phyloP scores from a whole-genome alignment of 495 filamentous ascomycete genomes.

The Aspergillus bertholletiae region DNA sequence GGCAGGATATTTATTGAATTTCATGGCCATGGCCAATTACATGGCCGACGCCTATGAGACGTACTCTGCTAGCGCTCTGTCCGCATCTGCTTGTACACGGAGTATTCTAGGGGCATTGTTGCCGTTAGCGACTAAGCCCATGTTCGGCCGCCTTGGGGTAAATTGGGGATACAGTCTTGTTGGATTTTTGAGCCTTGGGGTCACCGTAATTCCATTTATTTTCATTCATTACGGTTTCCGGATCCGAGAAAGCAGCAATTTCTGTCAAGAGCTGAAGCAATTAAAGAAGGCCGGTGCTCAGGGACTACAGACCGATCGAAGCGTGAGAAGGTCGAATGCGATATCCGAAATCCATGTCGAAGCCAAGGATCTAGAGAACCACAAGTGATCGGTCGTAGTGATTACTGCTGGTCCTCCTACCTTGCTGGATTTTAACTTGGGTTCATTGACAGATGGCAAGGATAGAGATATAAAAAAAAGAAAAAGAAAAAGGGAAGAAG shows the following conservation, averaged over 20 bases:
- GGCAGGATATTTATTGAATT: slow-evolving; percentile 39
- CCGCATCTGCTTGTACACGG: slow-evolving; percentile 36
- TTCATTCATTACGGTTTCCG: slow-evolving; percentile 35
- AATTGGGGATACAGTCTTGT: slow-evolving; percentile 42
- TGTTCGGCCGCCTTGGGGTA: slow-evolving; percentile 39
- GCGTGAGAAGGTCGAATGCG: too few relatives aligned
- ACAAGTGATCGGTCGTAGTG: neutral
- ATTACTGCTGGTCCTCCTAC: too few relatives aligned
- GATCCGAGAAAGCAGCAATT: slow-evolving; percentile 33
- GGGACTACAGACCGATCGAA: too few relatives aligned
- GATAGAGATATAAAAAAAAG: too few relatives aligned
- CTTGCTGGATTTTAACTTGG: too few relatives aligned
- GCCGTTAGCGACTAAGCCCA: slow-evolving; percentile 37
- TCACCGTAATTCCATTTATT: slow-evolving; percentile 20
- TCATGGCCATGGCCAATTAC: slow-evolving; percentile 47
- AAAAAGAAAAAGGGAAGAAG: too few relatives aligned
- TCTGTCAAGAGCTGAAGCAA: slow-evolving; percentile 37
- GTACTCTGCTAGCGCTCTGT: slow-evolving; percentile 39
- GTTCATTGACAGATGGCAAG: too few relatives aligned
- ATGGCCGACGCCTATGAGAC: slow-evolving; percentile 44
- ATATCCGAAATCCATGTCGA: neutral
- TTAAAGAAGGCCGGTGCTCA: slow-evolving; percentile 22
- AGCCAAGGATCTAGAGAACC: neutral
- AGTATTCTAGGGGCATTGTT: slow-evolving; percentile 40
- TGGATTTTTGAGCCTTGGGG: slow-evolving; percentile 10